These are phyloP conservation scores for Colletotrichum australisinense DNA, from an alignment of 2,329 filamentous ascomycete genomes.

Conservation along the genomic window DNA sequence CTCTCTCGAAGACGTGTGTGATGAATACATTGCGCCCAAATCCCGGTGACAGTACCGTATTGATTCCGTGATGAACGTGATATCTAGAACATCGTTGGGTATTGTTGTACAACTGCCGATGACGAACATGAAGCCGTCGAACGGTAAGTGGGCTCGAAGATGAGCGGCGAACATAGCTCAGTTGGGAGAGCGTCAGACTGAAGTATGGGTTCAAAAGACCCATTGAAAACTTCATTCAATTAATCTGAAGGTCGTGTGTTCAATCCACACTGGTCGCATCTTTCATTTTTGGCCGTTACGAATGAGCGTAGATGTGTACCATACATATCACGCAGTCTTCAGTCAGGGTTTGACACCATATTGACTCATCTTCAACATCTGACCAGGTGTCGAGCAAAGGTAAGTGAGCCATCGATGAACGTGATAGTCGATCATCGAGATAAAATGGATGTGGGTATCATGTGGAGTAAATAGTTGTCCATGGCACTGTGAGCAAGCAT, in stretches of 20 bases:
- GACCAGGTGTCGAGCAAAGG: too few species aligned
- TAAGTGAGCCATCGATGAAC: too few species aligned
- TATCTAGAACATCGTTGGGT: not conserved
- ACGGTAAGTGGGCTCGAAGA: not conserved
- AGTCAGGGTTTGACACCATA: too few species aligned
- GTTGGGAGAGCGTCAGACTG: constrained; percentile 35
- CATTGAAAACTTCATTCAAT: constrained; percentile 29
- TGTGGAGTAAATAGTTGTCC: too few species aligned
- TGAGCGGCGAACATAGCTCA: constrained; percentile 32
- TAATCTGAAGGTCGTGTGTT: constrained; percentile 34
- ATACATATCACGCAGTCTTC: too few species aligned
- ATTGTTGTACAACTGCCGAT: not conserved
- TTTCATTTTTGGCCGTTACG: constrained; percentile 8
- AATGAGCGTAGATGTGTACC: too few species aligned
- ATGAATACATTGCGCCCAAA: not conserved
- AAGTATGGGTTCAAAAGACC: constrained; percentile 13
- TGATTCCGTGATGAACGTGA: too few species aligned
- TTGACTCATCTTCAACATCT: too few species aligned
- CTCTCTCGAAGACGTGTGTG: not conserved
- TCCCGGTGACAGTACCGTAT: too few species aligned
- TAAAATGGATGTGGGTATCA: too few species aligned
- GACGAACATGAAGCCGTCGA: not conserved
- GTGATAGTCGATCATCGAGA: too few species aligned
- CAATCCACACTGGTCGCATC: constrained; percentile 35
- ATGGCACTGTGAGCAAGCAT: too few species aligned